Percentiles rank a stretch among this genome's conserved stretches.
Evolutionary conservation across 805 yeast species (phyloP).

Genomic region (Lipomyces japonicus): DNA sequence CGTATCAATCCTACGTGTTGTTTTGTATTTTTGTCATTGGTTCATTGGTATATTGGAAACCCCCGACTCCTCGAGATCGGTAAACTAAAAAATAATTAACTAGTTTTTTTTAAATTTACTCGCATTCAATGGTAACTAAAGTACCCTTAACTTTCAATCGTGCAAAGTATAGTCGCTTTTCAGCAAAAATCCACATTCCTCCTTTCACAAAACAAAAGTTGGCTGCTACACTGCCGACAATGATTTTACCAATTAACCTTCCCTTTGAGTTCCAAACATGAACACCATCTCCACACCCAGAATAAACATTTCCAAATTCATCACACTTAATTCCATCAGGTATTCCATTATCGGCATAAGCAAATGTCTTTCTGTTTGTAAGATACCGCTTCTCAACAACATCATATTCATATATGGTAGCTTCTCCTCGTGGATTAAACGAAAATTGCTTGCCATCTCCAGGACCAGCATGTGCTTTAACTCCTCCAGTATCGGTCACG

Average conservation of each 20-base stretch:
- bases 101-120: constrained; percentile 2
- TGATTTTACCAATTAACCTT: constrained; percentile 19
- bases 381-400: constrained; percentile 7
- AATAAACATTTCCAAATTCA: constrained; percentile 19
- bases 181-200: constrained; percentile 26
- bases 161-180: constrained; percentile 9
- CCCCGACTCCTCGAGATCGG: no score
- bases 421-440: constrained; percentile 10
- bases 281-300: constrained; percentile 27
- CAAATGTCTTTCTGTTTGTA: constrained; percentile 15
- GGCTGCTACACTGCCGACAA: constrained; percentile 16
- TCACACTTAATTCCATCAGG: constrained; percentile 28
- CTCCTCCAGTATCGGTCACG: constrained; percentile 24
- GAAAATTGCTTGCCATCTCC: constrained; percentile 22
- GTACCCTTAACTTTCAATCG: constrained; percentile 13
- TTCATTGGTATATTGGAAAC: no score
- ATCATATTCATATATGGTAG: constrained; percentile 25
- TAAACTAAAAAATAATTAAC: not conserved
- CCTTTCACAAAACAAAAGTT: constrained; percentile 24
- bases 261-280: constrained; percentile 22
- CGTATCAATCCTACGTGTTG: no score
- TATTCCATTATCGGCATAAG: constrained; percentile 20
- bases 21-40: no score
- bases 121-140: constrained; percentile 17
- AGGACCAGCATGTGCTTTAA: constrained; percentile 23